A percentile compares a stretch with the other conserved stretches of the same genome.
phyloP scores from a whole-genome alignment of 495 filamentous ascomycete species.

The Hyaloscypha hepaticicola region DNA sequence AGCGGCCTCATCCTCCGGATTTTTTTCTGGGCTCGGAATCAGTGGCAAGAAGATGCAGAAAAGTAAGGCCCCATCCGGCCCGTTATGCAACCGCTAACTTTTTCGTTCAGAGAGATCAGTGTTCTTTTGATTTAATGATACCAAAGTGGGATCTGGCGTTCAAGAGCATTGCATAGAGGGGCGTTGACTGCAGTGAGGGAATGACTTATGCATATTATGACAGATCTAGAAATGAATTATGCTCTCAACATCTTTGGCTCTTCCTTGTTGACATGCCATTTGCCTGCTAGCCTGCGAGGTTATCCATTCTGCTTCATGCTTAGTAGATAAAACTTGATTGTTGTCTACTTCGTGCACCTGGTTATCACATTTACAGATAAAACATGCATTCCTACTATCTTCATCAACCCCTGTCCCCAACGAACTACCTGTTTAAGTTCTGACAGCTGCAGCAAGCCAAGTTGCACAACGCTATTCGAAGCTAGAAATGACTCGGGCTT shows the following conservation, averaged over 20 bases:
- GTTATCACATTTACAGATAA: too few relatives aligned
- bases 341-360: too few relatives aligned
- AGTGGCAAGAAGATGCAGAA: conserved; percentile 40
- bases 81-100: neutral
- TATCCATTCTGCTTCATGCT: too few relatives aligned
- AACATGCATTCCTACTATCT: too few relatives aligned
- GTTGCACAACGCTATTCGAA: too few relatives aligned
- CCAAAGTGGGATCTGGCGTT: neutral
- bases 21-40: conserved; percentile 28
- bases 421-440: neutral
- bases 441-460: neutral
- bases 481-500: too few relatives aligned
- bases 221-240: neutral
- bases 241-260: neutral
- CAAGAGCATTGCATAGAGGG: conserved; percentile 7
- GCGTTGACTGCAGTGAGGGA: neutral
- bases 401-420: too few relatives aligned
- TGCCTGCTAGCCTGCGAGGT: too few relatives aligned
- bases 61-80: conserved; percentile 33
- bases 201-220: neutral
- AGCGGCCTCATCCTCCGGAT: conserved; percentile 29
- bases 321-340: too few relatives aligned
- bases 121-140: conserved; percentile 38
- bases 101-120: conserved; percentile 24
- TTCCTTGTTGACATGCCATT: neutral